Conservation (phyloP, 1,284 basidiomycete species). For the Malassezia equina region DNA sequence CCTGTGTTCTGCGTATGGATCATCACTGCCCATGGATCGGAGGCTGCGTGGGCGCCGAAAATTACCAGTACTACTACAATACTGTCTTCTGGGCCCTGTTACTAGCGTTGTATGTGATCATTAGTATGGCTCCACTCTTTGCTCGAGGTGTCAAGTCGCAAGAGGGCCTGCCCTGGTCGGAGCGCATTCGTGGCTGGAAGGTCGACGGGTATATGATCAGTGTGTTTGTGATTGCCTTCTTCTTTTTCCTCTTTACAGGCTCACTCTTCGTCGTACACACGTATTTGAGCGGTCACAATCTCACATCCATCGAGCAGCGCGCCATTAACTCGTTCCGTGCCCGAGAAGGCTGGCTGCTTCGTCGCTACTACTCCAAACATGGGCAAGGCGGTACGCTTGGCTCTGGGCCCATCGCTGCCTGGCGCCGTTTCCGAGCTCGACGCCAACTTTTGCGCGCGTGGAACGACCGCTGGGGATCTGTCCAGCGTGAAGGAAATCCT, state of each 20-base stretch:
- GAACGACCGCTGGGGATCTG: constrained; percentile 66
- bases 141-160: constrained; percentile 27
- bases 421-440: constrained; percentile 5
- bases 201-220: constrained; percentile 61
- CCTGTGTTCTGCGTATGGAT: constrained; percentile 43
- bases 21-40: constrained; percentile 53
- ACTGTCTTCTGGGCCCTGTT: constrained; percentile 58
- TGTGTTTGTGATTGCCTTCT: constrained; percentile 55
- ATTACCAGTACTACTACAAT: constrained; percentile 54
- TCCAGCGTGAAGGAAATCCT: constrained; percentile 64
- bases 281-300: constrained; percentile 57
- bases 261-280: constrained; percentile 58
- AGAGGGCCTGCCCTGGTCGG: not conserved
- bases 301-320: constrained; percentile 70
- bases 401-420: not conserved
- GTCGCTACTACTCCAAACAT: constrained; percentile 23
- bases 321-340: constrained; percentile 55
- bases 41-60: constrained; percentile 53
- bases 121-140: constrained; percentile 49
- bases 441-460: constrained; percentile 50
- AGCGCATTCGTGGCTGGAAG: constrained; percentile 25
- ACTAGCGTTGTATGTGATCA: constrained; percentile 58
- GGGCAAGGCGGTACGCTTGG: constrained; percentile 16
- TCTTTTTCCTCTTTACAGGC: constrained; percentile 64
- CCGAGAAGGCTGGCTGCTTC: constrained; percentile 56